Percentiles rank a stretch among this genome's conserved stretches.
phyloP scores from a whole-genome alignment of 1,139 yeast genomes.

The Candida mesenterica region DNA sequence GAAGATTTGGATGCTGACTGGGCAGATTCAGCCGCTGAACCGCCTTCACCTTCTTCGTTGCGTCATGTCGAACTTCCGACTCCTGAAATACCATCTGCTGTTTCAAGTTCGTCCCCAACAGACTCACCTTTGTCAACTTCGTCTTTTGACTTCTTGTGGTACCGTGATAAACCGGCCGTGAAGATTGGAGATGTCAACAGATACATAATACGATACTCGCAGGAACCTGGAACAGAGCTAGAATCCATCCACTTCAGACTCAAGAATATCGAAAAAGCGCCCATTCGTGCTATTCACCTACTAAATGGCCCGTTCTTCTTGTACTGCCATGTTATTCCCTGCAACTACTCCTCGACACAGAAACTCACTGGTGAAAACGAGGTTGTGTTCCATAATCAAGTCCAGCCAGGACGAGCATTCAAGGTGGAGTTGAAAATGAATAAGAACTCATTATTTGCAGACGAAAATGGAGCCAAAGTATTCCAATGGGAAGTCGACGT shows the following conservation, averaged over 20 bases:
- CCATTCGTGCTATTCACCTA: constrained; percentile 53
- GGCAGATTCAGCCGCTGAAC: not conserved
- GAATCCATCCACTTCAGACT: constrained; percentile 37
- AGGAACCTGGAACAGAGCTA: constrained; percentile 14
- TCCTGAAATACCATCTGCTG: not conserved
- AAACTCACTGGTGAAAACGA: constrained; percentile 28
- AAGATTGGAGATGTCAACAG: constrained; percentile 42
- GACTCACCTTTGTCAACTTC: not conserved
- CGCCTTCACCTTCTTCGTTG: constrained; percentile 1
- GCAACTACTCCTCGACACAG: constrained; percentile 39
- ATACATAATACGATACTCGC: constrained; percentile 30
- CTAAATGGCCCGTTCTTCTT: constrained; percentile 60
- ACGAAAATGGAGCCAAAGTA: constrained; percentile 11
- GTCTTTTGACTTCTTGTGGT: constrained; percentile 27
- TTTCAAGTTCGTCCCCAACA: not conserved
- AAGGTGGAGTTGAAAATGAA: constrained; percentile 45
- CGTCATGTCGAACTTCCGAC: not conserved
- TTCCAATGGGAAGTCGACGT: constrained; percentile 23
- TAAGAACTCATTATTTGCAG: constrained; percentile 37
- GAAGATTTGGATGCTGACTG: not conserved
- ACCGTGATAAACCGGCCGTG: constrained; percentile 35
- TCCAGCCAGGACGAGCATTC: constrained; percentile 66
- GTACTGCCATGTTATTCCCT: constrained; percentile 59
- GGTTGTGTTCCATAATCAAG: constrained; percentile 36
- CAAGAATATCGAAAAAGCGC: constrained; percentile 49